Evolutionary conservation across 106 monocot species (phyloP).

Genomic region (Xerophyta viscosa): DNA sequence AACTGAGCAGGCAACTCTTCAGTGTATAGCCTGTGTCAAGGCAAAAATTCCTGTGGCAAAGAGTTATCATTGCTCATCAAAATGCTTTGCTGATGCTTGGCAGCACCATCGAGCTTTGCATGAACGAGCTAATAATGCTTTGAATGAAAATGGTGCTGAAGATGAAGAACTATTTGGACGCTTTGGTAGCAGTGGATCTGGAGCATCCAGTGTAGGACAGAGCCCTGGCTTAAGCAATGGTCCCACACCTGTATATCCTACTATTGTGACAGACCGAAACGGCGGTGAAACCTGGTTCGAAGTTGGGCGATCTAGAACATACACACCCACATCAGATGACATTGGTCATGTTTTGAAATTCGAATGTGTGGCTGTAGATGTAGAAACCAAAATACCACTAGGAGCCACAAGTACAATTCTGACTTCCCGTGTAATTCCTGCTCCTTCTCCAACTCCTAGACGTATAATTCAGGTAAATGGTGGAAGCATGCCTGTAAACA

Average conservation of each 20-base stretch:
- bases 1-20: conserved; percentile 76
- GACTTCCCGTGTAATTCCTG: conserved; percentile 94
- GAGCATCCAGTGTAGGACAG: conserved; percentile 38
- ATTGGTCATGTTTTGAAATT: conserved; percentile 87
- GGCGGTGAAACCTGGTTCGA: conserved; percentile 84
- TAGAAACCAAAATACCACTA: conserved; percentile 56
- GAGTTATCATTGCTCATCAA: conserved; percentile 92
- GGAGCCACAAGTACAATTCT: conserved; percentile 51
- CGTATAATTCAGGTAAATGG: conserved; percentile 74
- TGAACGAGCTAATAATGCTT: conserved; percentile 62
- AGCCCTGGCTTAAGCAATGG: conserved; percentile 57
- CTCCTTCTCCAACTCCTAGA: conserved; percentile 84
- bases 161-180: conserved; percentile 83
- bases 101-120: conserved; percentile 92
- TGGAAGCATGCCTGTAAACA: conserved; percentile 44
- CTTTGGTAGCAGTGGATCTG: conserved; percentile 47
- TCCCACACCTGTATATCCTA: conserved; percentile 50
- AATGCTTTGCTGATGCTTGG: conserved; percentile 93
- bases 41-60: conserved; percentile 68
- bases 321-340: conserved; percentile 91
- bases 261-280: conserved; percentile 37
- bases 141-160: conserved; percentile 74
- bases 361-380: conserved; percentile 77
- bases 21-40: conserved; percentile 86
- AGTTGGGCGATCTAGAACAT: conserved; percentile 71